phyloP scores from a whole-genome alignment of 306 rosid species.

The Betula pendula region DNA sequence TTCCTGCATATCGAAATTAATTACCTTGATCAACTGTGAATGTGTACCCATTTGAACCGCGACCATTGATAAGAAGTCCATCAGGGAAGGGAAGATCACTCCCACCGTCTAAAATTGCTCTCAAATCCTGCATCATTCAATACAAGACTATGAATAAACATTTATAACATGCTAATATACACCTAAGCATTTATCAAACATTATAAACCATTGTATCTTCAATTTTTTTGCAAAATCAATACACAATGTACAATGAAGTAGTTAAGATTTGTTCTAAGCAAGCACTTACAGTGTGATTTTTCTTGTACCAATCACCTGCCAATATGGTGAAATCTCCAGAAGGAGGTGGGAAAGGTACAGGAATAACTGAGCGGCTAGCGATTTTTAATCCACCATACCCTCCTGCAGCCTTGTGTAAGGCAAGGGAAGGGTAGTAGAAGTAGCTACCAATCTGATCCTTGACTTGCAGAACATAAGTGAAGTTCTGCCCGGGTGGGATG shows the following conservation, averaged over 20 bases:
- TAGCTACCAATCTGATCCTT: conserved; percentile 93
- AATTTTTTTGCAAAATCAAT: background rate
- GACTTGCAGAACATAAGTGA: conserved; percentile 79
- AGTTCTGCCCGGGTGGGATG: conserved; percentile 80
- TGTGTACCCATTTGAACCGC: conserved; percentile 50
- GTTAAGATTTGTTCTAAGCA: background rate
- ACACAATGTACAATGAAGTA: background rate
- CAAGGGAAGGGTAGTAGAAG: conserved; percentile 84
- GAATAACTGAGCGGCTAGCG: conserved; percentile 66
- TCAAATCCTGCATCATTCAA: conserved; percentile 59
- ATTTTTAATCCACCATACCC: conserved; percentile 75
- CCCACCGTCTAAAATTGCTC: conserved; percentile 74
- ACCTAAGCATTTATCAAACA: background rate
- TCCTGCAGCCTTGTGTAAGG: conserved; percentile 88
- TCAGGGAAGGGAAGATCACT: conserved; percentile 81
- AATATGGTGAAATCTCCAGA: conserved; percentile 72
- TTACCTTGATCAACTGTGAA: conserved; percentile 81
- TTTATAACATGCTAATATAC: background rate
- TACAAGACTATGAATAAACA: background rate
- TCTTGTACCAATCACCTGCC: conserved; percentile 81
- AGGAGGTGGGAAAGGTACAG: conserved; percentile 81
- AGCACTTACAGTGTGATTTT: conserved; percentile 72
- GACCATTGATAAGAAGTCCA: conserved; percentile 84
- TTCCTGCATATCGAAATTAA: background rate
- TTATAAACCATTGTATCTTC: background rate